Evolutionary conservation across 192 early-diverging fungal species (phyloP).

Genomic region (Coemansia sp.): DNA sequence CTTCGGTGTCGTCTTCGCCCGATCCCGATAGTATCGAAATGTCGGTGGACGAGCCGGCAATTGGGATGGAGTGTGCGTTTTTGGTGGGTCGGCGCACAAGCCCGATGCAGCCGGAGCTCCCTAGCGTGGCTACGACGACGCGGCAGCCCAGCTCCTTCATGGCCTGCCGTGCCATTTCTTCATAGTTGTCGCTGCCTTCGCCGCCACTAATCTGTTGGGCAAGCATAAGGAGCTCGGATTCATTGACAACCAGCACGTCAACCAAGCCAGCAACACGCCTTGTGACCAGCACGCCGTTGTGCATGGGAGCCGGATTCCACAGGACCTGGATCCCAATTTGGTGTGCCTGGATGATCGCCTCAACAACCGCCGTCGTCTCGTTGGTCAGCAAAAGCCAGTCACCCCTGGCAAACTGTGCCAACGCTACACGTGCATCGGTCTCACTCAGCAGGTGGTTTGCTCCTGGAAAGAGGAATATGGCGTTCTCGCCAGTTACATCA

Average conservation of each 20-base stretch:
- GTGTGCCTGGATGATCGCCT: constrained; percentile 59
- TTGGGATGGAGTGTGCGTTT: constrained; percentile 22
- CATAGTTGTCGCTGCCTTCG: not conserved
- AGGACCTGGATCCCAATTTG: constrained; percentile 63
- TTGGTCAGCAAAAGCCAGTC: constrained; percentile 88
- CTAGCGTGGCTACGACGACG: constrained; percentile 33
- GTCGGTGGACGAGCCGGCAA: constrained; percentile 7
- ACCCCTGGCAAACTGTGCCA: constrained; percentile 55
- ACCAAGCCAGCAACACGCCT: constrained; percentile 54
- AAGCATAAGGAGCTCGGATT: constrained; percentile 64
- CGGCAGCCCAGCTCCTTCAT: constrained; percentile 6
- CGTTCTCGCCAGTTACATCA: constrained; percentile 71
- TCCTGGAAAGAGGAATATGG: constrained; percentile 80
- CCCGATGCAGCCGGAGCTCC: constrained; percentile 23
- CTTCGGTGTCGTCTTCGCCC: not conserved
- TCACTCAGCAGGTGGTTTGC: constrained; percentile 63
- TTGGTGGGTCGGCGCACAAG: constrained; percentile 18
- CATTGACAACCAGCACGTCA: constrained; percentile 79
- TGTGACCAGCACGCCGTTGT: constrained; percentile 27
- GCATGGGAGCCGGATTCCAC: constrained; percentile 86
- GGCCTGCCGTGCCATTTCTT: constrained; percentile 12
- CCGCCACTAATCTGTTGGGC: constrained; percentile 4
- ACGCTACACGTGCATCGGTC: constrained; percentile 49
- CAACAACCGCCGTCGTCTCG: constrained; percentile 72
- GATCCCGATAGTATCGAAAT: not conserved